Evolutionary conservation across 805 yeast species (phyloP).

Genomic region (Kodamaea laetipori): DNA sequence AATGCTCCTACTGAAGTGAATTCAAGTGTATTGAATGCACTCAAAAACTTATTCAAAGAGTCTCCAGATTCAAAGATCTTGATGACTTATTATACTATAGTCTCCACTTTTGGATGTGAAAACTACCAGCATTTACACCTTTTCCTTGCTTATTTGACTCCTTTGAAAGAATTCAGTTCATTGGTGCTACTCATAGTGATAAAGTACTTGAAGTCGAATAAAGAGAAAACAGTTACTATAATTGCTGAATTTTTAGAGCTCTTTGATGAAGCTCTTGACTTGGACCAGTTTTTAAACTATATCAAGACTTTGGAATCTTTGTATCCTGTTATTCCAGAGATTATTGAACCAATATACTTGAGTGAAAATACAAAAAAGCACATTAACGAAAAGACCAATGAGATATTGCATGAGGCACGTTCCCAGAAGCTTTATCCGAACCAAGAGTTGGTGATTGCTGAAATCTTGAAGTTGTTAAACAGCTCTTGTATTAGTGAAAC

Average conservation of each 20-base stretch:
- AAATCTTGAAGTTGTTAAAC: conserved; percentile 25
- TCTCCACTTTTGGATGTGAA: conserved; percentile 21
- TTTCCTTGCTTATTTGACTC: conserved; percentile 22
- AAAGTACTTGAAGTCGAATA: conserved; percentile 21
- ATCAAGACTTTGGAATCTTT: conserved; percentile 24
- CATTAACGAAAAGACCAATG: conserved; percentile 18
- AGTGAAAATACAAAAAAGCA: conserved; percentile 20
- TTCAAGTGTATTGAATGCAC: conserved; percentile 9
- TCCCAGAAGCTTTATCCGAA: conserved; percentile 2
- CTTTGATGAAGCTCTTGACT: conserved; percentile 11
- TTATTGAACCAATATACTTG: conserved; percentile 24
- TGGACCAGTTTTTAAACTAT: conserved; percentile 23
- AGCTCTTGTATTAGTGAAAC: conserved; percentile 52
- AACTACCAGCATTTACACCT: conserved; percentile 24
- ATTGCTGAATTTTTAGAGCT: conserved; percentile 28
- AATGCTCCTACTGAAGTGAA: conserved; percentile 1
- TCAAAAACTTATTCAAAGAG: conserved; percentile 10
- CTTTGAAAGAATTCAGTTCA: conserved; percentile 19
- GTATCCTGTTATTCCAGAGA: conserved; percentile 32
- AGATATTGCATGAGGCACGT: conserved; percentile 7
- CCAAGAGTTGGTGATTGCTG: conserved; percentile 5
- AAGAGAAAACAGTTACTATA: conserved; percentile 17
- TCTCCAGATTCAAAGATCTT: conserved; percentile 13
- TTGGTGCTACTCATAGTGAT: conserved; percentile 25
- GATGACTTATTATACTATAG: conserved; percentile 22